Base-by-base conservation (phyloP, 306 rosid species). In the Cicer arietinum region DNA sequence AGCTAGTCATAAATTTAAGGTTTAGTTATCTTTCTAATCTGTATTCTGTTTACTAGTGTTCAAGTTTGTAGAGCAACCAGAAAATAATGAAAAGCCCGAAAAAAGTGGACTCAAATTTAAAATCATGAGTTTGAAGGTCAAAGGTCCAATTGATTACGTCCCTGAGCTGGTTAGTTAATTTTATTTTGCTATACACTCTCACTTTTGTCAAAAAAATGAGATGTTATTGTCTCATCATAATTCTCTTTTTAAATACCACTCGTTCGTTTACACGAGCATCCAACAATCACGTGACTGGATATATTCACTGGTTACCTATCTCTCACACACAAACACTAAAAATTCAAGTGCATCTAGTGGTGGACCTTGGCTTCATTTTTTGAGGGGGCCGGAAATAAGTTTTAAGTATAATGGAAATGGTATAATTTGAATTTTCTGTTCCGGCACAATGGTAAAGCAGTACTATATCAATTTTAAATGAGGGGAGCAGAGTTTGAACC, bases 101-200 rank as follows among this genome's bases (percentile, higher is more conserved):
- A 95, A 85, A 88, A 89, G 89, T 84, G 87, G 86, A 82, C 96
- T 90, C 71, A 95, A 95, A 80, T 95, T 95, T 87, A 95, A 95
- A 88, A 95, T 92, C 84, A 95, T 92, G 98, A 95, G 98, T 89
- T 85, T 95, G 89, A 95, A 95, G 91, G 98, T 95, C 89, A 86
- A 95, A 73, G 97, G 93, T 81, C 40, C 84, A 54, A 87, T 89
- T 81, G 99, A 95, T 44, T 95, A 95, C 44, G 86, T 92, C 78
- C 98, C 99, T 12, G 99, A 95, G 85, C 88, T 95, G 96, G 99
- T 94, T 76, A 66, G 99, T 94, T 60, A 59, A 43, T 75, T 39
- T 8, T 53, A 6, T 63, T 64, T 74, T 48, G 37, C 54, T 66
- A 47, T 30, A 8, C 43, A 51, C 35, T 53, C 44, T 69, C 44